Base-by-base conservation (phyloP, 305 asterid species). In the Vinca major region DNA sequence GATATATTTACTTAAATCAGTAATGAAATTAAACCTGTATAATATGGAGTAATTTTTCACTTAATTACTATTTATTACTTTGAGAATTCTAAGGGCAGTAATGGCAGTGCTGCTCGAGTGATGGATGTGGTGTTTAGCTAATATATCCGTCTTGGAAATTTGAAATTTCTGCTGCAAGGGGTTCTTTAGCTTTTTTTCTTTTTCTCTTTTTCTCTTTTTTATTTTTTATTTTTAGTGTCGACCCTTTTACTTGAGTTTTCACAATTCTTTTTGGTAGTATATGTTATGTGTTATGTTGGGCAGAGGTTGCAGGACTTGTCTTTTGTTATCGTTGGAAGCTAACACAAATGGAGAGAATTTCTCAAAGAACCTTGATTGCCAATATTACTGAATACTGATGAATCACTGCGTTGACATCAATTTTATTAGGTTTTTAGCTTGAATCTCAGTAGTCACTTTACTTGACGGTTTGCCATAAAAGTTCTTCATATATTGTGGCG, bases 161-260 rank as follows among this genome's bases (percentile, higher is more conserved):
- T 26, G 33, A 26, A 26, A 26, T 26, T 26, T 26, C 33, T 26
- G 33, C 33, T 26, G 64, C 75, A 53, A 63, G 70, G 56, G 68
- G 33, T 1, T 26, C 33, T n/a, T n/a, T n/a, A n/a, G n/a, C n/a
- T n/a, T n/a, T n/a, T n/a, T n/a, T n/a, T n/a, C n/a, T n/a, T n/a
- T n/a, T n/a, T n/a, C n/a, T n/a, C n/a, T n/a, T n/a, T n/a, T n/a
- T n/a, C n/a, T n/a, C n/a, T n/a, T n/a, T n/a, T n/a, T n/a, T n/a
- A n/a, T n/a, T n/a, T n/a, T n/a, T n/a, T n/a, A n/a, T n/a, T n/a
- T n/a, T n/a, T n/a, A 50, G 54, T 50, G 20, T 50, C 1, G 16
- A 13, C 19, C 19, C 20, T 50, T 50, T 50, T 14, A 3, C 7
- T 50, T 50, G 54, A 50, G 54, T 6, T 50, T 3, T 16, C 20